Conservation (phyloP, 768 basidiomycete species). For the Trametes coccinea region DNA sequence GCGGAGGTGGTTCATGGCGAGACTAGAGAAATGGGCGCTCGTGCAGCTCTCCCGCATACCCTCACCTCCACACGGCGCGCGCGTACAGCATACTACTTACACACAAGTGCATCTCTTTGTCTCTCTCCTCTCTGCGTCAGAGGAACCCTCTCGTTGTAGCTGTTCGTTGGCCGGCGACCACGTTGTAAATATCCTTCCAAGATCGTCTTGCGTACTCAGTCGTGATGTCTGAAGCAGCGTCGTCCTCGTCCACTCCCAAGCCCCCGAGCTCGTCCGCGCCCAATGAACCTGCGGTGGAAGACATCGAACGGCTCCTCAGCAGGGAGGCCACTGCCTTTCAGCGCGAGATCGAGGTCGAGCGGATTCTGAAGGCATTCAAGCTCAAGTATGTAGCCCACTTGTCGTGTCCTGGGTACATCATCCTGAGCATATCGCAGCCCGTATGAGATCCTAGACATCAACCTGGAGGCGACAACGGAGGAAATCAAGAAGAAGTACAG, state of each 20-base stretch:
- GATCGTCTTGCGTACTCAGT: slow-evolving; percentile 14
- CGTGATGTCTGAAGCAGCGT: slow-evolving; percentile 26
- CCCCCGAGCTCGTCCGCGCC: slow-evolving; percentile 19
- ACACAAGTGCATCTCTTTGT: background rate
- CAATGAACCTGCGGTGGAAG: slow-evolving; percentile 40
- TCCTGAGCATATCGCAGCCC: slow-evolving; percentile 54
- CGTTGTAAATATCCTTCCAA: slow-evolving; percentile 13
- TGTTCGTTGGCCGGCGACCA: background rate
- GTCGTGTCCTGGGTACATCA: background rate
- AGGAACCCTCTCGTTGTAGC: background rate
- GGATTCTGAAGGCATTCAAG: slow-evolving; percentile 93
- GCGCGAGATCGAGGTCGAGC: slow-evolving; percentile 85
- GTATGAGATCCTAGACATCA: slow-evolving; percentile 90
- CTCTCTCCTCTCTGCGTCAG: background rate
- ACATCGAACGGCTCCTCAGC: slow-evolving; percentile 78
- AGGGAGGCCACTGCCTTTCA: slow-evolving; percentile 85
- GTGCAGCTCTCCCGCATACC: slow-evolving; percentile 10
- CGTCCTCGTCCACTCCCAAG: slow-evolving; percentile 25
- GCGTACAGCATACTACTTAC: background rate
- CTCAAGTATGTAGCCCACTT: slow-evolving; percentile 64
- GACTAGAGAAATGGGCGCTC: slow-evolving; percentile 13
- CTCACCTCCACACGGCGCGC: slow-evolving; percentile 3
- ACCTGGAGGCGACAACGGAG: slow-evolving; percentile 65
- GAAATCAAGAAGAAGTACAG: slow-evolving; percentile 90
- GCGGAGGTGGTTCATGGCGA: slow-evolving; percentile 30